Evolutionary conservation across 305 asterid genomes (phyloP), one percentile per base, ranked within the genome.

Genomic region (Fraxinus platypoda): DNA sequence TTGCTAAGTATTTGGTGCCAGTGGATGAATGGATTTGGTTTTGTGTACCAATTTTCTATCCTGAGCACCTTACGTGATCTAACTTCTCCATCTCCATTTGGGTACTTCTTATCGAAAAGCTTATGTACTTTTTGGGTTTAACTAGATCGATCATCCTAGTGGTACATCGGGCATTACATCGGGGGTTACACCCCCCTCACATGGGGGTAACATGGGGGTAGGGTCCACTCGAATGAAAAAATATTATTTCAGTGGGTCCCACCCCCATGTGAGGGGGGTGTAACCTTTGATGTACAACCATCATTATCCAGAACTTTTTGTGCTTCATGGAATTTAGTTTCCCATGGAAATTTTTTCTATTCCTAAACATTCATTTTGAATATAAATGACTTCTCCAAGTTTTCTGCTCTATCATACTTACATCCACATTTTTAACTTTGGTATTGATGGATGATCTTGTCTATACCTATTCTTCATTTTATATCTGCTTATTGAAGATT

Each of bases 71-170:
- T 21, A 5, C 7, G 23, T 19, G 12, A 74, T 26, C n/a, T 71
- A 35, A 17, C 19, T 21, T 79, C 8, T 30, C 21, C 19, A 74
- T 81, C 73, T 82, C 76, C 43, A 80, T 26, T 79, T 76, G 28
- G 73, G 12, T 72, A 15, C 7, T 71, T 80, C 43, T 19, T 8
- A 57, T 83, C 76, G 74, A 3, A 85, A 76, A 38, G 76, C 78
- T 86, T 35, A 43, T 46, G 46, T 73, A 34, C 57, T 80, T 68
- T 71, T 70, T 84, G 80, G 73, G 83, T 66, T 81, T 76, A 81
- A 84, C 83, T 90, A 96, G 98, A 96, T 96, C 85, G 98, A 98
- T 54, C 94, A 59, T 96, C n/a, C n/a, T n/a, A n/a, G n/a, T n/a
- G n/a, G n/a, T n/a, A n/a, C n/a, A n/a, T n/a, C n/a, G n/a, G n/a